Base-by-base conservation (phyloP, 1,284 basidiomycete species). In the Butyriboletus regius region DNA sequence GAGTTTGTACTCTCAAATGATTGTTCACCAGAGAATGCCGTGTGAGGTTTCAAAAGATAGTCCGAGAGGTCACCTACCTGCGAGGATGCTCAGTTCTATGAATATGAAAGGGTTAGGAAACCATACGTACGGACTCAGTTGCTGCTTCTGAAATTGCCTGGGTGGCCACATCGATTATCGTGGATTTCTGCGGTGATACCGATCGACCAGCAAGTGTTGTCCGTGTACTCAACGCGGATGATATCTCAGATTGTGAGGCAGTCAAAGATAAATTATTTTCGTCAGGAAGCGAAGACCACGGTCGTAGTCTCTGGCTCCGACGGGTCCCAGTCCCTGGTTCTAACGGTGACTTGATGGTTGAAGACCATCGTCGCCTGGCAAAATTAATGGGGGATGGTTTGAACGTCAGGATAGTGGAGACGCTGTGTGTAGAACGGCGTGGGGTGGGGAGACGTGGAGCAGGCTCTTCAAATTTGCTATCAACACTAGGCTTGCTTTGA, bases 311-410 rank as follows among this genome's bases (percentile, higher is more conserved):
- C 46, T 68, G 66, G 52, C 68, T 70, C 39, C 64, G 67, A 39
- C 64, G 56, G 33, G 60, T 58, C 49, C 60, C 58, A 29, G 55
- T 54, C 60, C 62, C 57, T 56, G 58, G 55, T 48, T 69, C 63
- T 52, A 62, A 54, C 46, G 68, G 60, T 44, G 68, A 64, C 51
- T 61, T 63, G 53, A 57, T 44, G 28, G 58, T 51, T 46, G 73
- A 70, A 49, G 72, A 74, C 78, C 78, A 79, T 38, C 77, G 73
- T 46, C 75, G 73, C 51, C 70, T 72, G 12, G 78, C 77, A 54
- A 77, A 73, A 59, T 75, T 77, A 67, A 75, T 69, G 14, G 79
- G 77, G 38, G 75, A 74, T 20, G 78, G 78, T 53, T 73, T 75
- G 62, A 73, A 72, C 28, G 72, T 64, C 56, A 69, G 64, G 51